Percentiles rank a stretch among this genome's conserved stretches.
Evolutionary conservation across 768 basidiomycete species (phyloP).

Genomic region (Pisolithus microcarpus): DNA sequence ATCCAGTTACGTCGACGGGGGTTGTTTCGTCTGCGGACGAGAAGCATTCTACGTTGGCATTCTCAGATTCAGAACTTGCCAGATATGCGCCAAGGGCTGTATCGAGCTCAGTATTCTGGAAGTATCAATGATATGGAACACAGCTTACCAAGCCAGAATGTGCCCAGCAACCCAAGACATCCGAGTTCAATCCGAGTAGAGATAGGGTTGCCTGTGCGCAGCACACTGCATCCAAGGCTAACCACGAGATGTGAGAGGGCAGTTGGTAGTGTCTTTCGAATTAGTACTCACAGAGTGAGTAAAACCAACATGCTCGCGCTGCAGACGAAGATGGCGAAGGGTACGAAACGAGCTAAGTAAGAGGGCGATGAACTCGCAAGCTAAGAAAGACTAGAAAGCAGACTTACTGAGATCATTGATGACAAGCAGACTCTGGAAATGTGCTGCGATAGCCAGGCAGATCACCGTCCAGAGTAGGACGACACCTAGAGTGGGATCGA

Average conservation of each 20-base stretch:
- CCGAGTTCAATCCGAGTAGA: constrained; percentile 72
- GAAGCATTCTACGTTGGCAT: constrained; percentile 79
- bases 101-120: constrained; percentile 9
- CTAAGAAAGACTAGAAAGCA: background rate
- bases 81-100: constrained; percentile 70
- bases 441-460: constrained; percentile 71
- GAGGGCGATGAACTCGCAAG: constrained; percentile 1
- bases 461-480: constrained; percentile 72
- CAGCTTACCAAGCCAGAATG: constrained; percentile 71
- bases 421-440: constrained; percentile 64
- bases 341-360: constrained; percentile 71
- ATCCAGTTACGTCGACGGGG: constrained; percentile 55
- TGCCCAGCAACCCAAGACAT: constrained; percentile 60
- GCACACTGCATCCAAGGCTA: constrained; percentile 60
- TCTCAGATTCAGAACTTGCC: constrained; percentile 66
- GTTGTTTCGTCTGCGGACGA: constrained; percentile 45
- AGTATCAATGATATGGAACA: background rate
- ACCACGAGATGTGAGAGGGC: constrained; percentile 1
- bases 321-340: constrained; percentile 78
- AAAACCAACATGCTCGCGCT: constrained; percentile 63
- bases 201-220: constrained; percentile 67
- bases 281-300: constrained; percentile 48
- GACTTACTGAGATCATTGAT: constrained; percentile 74
- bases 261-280: background rate
- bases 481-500: constrained; percentile 35